Conservation (phyloP, 2,329 filamentous ascomycete genomes). For the Penicillium sp. region DNA sequence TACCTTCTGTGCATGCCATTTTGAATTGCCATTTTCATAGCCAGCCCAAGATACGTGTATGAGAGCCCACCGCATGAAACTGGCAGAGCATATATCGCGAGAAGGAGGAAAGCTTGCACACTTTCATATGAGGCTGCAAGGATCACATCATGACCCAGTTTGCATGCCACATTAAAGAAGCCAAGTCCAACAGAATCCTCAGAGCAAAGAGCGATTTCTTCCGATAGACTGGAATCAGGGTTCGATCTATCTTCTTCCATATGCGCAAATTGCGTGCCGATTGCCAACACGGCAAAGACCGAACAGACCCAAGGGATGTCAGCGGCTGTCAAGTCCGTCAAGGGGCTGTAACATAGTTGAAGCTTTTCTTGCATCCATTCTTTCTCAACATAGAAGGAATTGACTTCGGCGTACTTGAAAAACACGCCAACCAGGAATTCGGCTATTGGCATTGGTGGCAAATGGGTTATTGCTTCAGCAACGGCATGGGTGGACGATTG, state of each 20-base stretch:
- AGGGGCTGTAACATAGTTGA: slow-evolving; percentile 34
- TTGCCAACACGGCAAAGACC: slow-evolving; percentile 41
- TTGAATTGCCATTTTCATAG: slow-evolving; percentile 58
- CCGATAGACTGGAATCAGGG: slow-evolving; percentile 14
- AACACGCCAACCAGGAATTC: slow-evolving; percentile 42
- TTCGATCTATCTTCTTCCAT: slow-evolving; percentile 35
- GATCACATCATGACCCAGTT: slow-evolving; percentile 57
- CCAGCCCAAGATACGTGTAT: slow-evolving; percentile 58
- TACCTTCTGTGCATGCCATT: slow-evolving; percentile 61
- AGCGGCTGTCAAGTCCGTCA: slow-evolving; percentile 30
- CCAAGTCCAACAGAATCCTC: slow-evolving; percentile 56
- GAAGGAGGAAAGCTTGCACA: slow-evolving; percentile 58
- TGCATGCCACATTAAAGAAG: slow-evolving; percentile 57
- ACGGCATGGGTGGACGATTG: slow-evolving; percentile 37
- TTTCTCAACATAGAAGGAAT: slow-evolving; percentile 43
- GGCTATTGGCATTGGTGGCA: slow-evolving; percentile 43
- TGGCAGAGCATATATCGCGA: slow-evolving; percentile 56
- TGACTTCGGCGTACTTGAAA: slow-evolving; percentile 43
- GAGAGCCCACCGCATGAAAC: slow-evolving; percentile 57
- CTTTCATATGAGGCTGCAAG: slow-evolving; percentile 57
- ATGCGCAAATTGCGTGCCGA: slow-evolving; percentile 45
- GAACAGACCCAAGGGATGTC: slow-evolving; percentile 41
- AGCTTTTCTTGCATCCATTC: slow-evolving; percentile 40
- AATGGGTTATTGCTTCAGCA: slow-evolving; percentile 33
- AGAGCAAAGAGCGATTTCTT: slow-evolving; percentile 35